Base-by-base conservation (phyloP, 768 basidiomycete genomes). In the Postia placenta region DNA sequence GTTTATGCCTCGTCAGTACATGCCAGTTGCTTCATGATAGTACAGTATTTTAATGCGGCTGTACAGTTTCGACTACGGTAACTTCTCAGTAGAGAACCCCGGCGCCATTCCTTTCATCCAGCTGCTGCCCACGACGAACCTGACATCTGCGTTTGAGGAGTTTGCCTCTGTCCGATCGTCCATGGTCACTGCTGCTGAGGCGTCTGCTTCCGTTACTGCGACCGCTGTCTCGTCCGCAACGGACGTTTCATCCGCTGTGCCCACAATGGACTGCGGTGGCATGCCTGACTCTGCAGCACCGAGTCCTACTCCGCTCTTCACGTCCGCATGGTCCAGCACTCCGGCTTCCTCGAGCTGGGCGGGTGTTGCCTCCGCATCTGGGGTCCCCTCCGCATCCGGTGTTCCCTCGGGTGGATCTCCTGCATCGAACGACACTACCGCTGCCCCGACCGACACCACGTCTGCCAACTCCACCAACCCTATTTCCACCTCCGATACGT, bases 1-100 rank as follows among this genome's bases (percentile, higher is more conserved):
- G 62, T 63, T 42, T 69, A 69, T 49, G 54, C 56, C 5, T 51
- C 65, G 59, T 69, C 51, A 53, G 62, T 54, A n/a, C 22, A n/a
- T n/a, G n/a, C n/a, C n/a, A n/a, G n/a, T n/a, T n/a, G n/a, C n/a
- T n/a, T n/a, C 17, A 22, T 44, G 35, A 23, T 6, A 42, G 9
- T 0, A 33, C 35, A 11, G 4, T 15, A 11, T 15, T 15, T 39
- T 11, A n/a, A n/a, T n/a, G n/a, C 9, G 19, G 20, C n/a, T 12
- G 15, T 5, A 11, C 40, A 60, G 59, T 4, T 63, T 63, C 50
- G 55, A 63, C 50, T 63, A 56, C 45, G 58, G 56, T 27, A 50
- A 56, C 52, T 48, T 28, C 33, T 49, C 52, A 4, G 44, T 42
- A 5, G 52, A 54, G 35, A 47, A 56, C 47, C 57, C 52, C 33